Conservation (phyloP, 140 eudicot genomes). For the Flaveria floridana region DNA sequence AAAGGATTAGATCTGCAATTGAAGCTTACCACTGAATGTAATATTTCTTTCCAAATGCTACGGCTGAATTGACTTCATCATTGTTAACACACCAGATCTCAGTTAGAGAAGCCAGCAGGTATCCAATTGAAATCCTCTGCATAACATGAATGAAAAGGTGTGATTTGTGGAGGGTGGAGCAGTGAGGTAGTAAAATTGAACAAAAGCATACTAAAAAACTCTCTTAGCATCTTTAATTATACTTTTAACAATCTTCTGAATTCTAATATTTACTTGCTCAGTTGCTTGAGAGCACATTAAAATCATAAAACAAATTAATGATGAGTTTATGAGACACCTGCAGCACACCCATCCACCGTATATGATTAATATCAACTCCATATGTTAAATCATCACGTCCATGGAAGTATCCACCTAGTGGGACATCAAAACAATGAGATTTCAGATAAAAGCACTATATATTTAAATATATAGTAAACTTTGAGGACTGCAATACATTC, state of each 20-base stretch:
- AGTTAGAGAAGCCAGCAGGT: slow-evolving; percentile 61
- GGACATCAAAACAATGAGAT: slow-evolving; percentile 21
- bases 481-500: background rate
- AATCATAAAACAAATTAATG: background rate
- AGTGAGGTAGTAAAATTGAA: slow-evolving; percentile 10
- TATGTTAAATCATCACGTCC: slow-evolving; percentile 67
- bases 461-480: background rate
- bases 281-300: slow-evolving; percentile 20
- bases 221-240: background rate
- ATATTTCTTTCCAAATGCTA: slow-evolving; percentile 64
- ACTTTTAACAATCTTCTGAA: slow-evolving; percentile 10
- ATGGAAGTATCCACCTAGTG: slow-evolving; percentile 81
- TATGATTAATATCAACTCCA: slow-evolving; percentile 71
- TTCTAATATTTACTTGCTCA: background rate
- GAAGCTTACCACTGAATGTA: slow-evolving; percentile 64
- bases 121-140: slow-evolving; percentile 92
- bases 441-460: background rate
- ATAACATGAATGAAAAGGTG: slow-evolving; percentile 22
- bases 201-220: background rate
- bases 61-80: slow-evolving; percentile 57
- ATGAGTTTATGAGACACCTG: slow-evolving; percentile 55
- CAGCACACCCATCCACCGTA: slow-evolving; percentile 88
- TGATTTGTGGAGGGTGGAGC: slow-evolving; percentile 20
- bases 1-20: background rate
- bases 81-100: slow-evolving; percentile 77